phyloP scores from a whole-genome alignment of 768 basidiomycete genomes.

The Tricholoma furcatifolium region DNA sequence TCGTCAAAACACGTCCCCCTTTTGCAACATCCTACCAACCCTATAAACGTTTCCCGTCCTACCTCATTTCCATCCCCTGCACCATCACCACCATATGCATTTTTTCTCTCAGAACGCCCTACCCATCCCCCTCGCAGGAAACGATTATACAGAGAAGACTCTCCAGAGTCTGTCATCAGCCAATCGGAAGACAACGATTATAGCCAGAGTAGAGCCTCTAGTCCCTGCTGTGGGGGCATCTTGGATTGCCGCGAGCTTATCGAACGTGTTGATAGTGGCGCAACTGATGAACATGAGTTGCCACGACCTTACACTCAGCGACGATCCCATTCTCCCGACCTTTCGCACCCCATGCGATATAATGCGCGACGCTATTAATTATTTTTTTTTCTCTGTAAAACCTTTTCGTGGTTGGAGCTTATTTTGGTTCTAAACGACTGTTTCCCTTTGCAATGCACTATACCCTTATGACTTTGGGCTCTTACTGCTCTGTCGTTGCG shows the following conservation, averaged over 20 bases:
- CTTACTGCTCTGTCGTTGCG: too few relatives aligned
- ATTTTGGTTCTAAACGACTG: not conserved
- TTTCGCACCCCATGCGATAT: not conserved
- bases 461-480: too few relatives aligned
- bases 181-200: conserved; percentile 9
- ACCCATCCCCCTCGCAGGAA: conserved; percentile 24
- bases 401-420: not conserved
- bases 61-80: conserved; percentile 27
- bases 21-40: conserved; percentile 10
- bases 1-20: conserved; percentile 6
- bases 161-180: conserved; percentile 20
- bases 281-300: not conserved
- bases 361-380: conserved; percentile 6
- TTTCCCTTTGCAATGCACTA: too few relatives aligned
- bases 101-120: conserved; percentile 6
- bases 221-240: conserved; percentile 47
- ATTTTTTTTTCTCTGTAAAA: not conserved
- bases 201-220: conserved; percentile 22
- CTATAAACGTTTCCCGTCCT: conserved; percentile 19
- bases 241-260: conserved; percentile 45
- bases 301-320: conserved; percentile 2
- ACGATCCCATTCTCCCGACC: conserved; percentile 1
- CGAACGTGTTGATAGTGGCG: conserved; percentile 25
- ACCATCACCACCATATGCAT: conserved; percentile 19
- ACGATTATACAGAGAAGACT: conserved; percentile 31